Conservation (phyloP, 805 yeast genomes). For the Candida insectalens region DNA sequence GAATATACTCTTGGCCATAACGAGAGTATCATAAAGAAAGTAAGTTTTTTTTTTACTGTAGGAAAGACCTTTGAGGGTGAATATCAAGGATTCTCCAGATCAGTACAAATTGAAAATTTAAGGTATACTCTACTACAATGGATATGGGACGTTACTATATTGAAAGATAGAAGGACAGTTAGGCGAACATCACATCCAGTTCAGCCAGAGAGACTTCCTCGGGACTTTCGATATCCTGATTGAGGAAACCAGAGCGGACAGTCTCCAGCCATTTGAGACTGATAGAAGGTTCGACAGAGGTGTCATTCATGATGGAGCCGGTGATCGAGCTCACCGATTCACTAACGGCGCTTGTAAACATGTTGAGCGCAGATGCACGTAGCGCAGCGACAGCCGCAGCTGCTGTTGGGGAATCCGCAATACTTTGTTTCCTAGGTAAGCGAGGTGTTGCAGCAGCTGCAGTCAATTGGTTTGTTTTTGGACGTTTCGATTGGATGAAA, state of each 20-base stretch:
- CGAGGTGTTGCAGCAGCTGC: constrained; percentile 83
- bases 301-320: constrained; percentile 24
- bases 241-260: constrained; percentile 65
- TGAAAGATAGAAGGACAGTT: too few relatives aligned
- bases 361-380: constrained; percentile 57
- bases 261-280: constrained; percentile 64
- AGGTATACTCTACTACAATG: too few relatives aligned
- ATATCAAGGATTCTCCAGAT: too few relatives aligned
- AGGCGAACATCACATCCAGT: constrained; percentile 38
- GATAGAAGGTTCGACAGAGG: constrained; percentile 26
- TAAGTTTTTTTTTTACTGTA: too few relatives aligned
- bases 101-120: too few relatives aligned
- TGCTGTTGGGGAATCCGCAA: constrained; percentile 49
- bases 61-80: too few relatives aligned
- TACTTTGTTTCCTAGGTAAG: constrained; percentile 47
- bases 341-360: constrained; percentile 26
- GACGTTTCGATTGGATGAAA: constrained; percentile 42
- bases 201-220: constrained; percentile 72
- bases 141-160: too few relatives aligned
- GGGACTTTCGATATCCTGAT: constrained; percentile 71
- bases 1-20: background rate
- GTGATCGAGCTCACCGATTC: constrained; percentile 28
- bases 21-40: background rate
- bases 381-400: constrained; percentile 71
- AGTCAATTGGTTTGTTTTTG: constrained; percentile 34